Percentiles rank a stretch among this genome's conserved stretches.
phyloP scores from a whole-genome alignment of 768 basidiomycete species.

The Guyanaporus albipodus region DNA sequence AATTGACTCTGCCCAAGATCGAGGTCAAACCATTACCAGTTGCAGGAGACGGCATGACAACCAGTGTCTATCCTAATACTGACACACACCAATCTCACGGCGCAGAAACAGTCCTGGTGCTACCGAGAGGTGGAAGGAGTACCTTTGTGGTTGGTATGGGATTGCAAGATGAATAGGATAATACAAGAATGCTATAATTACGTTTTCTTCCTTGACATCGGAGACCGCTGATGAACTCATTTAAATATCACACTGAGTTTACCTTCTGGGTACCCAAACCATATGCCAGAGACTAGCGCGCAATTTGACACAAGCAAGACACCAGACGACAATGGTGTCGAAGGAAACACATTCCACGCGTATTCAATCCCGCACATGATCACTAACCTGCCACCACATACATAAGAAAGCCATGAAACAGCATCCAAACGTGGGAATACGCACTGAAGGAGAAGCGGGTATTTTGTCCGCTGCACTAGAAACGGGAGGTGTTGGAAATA shows the following conservation, averaged over 20 bases:
- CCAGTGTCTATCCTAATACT: conserved; percentile 54
- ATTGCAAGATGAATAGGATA: conserved; percentile 20
- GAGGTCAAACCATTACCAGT: conserved; percentile 57
- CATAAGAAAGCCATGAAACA: conserved; percentile 1
- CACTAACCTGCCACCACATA: conserved; percentile 42
- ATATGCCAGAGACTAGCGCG: conserved; percentile 52
- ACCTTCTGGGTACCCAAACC: conserved; percentile 45
- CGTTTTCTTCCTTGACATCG: neutral
- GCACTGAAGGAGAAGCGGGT: conserved; percentile 60
- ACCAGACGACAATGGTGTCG: conserved; percentile 62
- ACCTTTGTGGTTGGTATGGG: conserved; percentile 83
- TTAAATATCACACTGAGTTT: conserved; percentile 11
- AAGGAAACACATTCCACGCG: conserved; percentile 87
- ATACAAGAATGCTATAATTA: conserved; percentile 1
- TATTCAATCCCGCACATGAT: conserved; percentile 69
- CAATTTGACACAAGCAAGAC: conserved; percentile 50
- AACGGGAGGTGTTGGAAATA: conserved; percentile 90
- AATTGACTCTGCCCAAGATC: conserved; percentile 73
- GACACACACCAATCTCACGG: conserved; percentile 87
- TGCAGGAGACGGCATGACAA: conserved; percentile 51
- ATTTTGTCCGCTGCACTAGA: conserved; percentile 69
- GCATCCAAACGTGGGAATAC: conserved; percentile 19
- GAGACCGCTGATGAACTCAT: neutral
- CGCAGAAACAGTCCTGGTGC: conserved; percentile 73
- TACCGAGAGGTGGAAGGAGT: conserved; percentile 78